phyloP scores from a whole-genome alignment of 768 basidiomycete genomes.

The Auricularia heimuer region DNA sequence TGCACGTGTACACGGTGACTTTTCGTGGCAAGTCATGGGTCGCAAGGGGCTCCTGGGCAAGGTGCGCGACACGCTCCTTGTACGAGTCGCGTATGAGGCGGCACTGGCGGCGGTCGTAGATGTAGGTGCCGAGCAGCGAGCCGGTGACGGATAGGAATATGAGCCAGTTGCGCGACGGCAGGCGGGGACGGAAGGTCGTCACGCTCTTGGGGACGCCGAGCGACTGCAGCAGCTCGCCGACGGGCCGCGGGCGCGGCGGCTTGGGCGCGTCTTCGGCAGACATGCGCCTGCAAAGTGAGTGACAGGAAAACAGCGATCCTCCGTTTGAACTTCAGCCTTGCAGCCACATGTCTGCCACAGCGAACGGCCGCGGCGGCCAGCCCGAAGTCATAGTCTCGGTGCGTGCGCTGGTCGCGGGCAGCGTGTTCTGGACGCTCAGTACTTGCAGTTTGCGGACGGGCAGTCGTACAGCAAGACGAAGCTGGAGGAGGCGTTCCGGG shows the following conservation, averaged over 20 bases:
- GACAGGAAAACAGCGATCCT: neutral
- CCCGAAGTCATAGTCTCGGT: neutral
- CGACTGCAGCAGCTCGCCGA: constrained; percentile 4
- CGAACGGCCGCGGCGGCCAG: neutral
- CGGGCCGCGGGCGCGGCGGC: neutral
- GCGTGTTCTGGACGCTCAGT: neutral
- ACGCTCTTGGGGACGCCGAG: constrained; percentile 59
- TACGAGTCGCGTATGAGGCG: constrained; percentile 68
- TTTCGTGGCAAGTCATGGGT: constrained; percentile 62
- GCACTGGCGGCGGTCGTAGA: constrained; percentile 82
- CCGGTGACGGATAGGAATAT: constrained; percentile 80
- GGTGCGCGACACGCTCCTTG: constrained; percentile 63
- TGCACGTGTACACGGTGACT: constrained; percentile 77
- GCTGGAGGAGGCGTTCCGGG: constrained; percentile 4
- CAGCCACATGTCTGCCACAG: neutral
- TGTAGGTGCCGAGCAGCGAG: constrained; percentile 59
- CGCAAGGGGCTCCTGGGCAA: constrained; percentile 60
- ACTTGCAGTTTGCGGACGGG: neutral
- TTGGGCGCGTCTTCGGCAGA: neutral
- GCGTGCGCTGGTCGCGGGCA: neutral
- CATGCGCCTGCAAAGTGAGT: neutral
- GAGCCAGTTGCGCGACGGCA: constrained; percentile 90
- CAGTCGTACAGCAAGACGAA: constrained; percentile 6
- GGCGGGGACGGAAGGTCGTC: constrained; percentile 72
- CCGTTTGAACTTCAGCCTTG: neutral